Base-by-base conservation (phyloP, 2,329 filamentous ascomycete species). In the Helminthosporium solani region DNA sequence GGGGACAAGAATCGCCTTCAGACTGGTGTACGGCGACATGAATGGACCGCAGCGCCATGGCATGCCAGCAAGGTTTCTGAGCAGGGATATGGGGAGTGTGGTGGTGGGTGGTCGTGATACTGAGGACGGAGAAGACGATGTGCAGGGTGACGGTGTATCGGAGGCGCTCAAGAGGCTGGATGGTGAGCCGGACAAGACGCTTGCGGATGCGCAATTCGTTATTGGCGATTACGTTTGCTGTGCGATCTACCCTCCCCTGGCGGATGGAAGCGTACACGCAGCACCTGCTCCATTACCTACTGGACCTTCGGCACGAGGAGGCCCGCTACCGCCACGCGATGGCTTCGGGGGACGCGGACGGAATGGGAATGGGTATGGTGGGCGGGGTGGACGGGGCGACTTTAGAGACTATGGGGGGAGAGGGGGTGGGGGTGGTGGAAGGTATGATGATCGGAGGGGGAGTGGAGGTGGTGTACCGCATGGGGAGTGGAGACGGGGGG, bases 161-260 rank as follows among this genome's bases (percentile, higher is more conserved):
- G 65, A 66, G 39, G 53, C 64, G 38, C 57, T 73, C 31, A 73
- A 73, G 20, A 65, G 76, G 36, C 69, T 81, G 43, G 77, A 77
- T 27, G 80, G 80, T 5, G 84, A 88, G 21, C 79, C 82, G 9
- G 78, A 84, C 21, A 92, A 86, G 73, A 91, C 88, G 7, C 72
- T 97, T 25, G 78, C 78, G 30, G 88, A 95, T 43, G 84, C 82
- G 27, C 81, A 86, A 18, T 95, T 96, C 61, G 86, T 96, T 9
- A 86, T 94, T 52, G 92, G 92, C 0, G 92, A 97, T 70, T 95
- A 87, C 64, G 78, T 97, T 33, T 86, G 86, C 47, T 92, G 88
- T 66, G 88, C 89, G 4, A 84, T 96, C 49, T 75, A 92, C 45
- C 85, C 88, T 33, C 88, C 89, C 1, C 73, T 87, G 20, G 74